phyloP scores from a whole-genome alignment of 768 basidiomycete genomes.

The Galerina sulciceps region DNA sequence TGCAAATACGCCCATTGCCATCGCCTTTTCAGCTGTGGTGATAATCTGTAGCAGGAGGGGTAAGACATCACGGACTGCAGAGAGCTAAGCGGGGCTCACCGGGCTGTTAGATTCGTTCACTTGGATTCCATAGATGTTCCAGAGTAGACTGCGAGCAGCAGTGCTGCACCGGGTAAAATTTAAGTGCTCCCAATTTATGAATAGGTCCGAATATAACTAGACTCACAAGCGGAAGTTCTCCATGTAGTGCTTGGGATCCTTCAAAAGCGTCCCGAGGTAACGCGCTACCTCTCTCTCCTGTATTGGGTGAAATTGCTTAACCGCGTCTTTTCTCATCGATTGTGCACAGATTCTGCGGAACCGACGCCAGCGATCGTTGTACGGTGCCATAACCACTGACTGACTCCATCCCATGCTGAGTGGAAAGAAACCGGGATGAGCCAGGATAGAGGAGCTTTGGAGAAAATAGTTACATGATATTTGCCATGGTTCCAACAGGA shows the following conservation, averaged over 20 bases:
- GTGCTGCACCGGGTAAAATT: constrained; percentile 18
- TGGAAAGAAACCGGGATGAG: not conserved
- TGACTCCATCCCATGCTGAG: constrained; percentile 29
- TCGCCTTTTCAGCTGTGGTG: constrained; percentile 23
- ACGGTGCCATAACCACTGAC: constrained; percentile 26
- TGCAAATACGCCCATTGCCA: constrained; percentile 23
- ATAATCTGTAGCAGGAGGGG: constrained; percentile 22
- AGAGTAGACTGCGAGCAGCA: constrained; percentile 24
- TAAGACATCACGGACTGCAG: not conserved
- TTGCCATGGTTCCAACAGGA: constrained; percentile 20
- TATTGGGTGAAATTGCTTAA: constrained; percentile 24
- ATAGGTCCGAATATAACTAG: not conserved
- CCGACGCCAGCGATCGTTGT: constrained; percentile 30
- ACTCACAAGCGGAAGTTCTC: constrained; percentile 32
- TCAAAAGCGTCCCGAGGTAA: constrained; percentile 23
- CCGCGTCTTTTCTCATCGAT: constrained; percentile 25
- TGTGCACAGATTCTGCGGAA: constrained; percentile 29
- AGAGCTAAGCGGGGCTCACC: constrained; percentile 5
- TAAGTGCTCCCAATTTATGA: not conserved
- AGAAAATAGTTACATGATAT: constrained; percentile 14
- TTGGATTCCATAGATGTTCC: constrained; percentile 30
- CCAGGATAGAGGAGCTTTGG: not conserved
- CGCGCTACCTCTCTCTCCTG: constrained; percentile 24
- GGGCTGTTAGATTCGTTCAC: constrained; percentile 24
- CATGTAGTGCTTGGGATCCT: constrained; percentile 26